Evolutionary conservation across 1,284 basidiomycete genomes (phyloP), one percentile per base, ranked within the genome.

Genomic region (Clitocybe nebularis): DNA sequence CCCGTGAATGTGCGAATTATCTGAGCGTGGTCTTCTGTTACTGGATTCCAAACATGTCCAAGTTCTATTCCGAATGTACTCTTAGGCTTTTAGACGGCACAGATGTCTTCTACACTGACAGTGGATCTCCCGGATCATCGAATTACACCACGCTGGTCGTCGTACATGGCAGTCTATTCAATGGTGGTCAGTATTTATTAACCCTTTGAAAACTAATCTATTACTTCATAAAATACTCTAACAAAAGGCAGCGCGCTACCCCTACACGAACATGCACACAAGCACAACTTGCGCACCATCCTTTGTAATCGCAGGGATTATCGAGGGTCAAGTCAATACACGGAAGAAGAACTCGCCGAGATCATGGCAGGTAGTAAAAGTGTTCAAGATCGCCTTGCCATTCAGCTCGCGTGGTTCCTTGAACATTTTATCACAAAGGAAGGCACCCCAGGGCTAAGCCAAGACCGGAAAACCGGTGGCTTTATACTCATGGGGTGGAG

Each of bases 401-500:
- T 51, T 1, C 47, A 57, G 29, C 19, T 60, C 1, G 56, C 50
- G 1, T 39, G 56, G 8, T 60, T 69, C 25, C 28, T 65, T 3
- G 44, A 51, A n/a, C 49, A 58, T 23, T 56, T 61, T 21, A 49
- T 64, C 4, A 46, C 55, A 23, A 48, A 51, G 8, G 47, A 59
- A 10, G 41, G 52, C 6, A 50, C 61, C 9, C 61, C 60, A 1
- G 52, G 47, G 21, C 39, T 56, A 2, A 52, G 36, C n/a, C 39
- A 22, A 0, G 52, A 61, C 28, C 39, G 53, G 7, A 54, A 46
- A 23, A 22, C 36, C 0, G 63, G 64, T 2, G 66, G 66, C 0
- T 43, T 66, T 16, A 50, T 53, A 2, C 35, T 65, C 5, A 34
- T 63, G 47, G 65, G 64, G 5, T 69, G 65, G 64, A 63, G 62